phyloP scores from a whole-genome alignment of 2,329 filamentous ascomycete species.

The Dryadomyces quercus-mongolicae region DNA sequence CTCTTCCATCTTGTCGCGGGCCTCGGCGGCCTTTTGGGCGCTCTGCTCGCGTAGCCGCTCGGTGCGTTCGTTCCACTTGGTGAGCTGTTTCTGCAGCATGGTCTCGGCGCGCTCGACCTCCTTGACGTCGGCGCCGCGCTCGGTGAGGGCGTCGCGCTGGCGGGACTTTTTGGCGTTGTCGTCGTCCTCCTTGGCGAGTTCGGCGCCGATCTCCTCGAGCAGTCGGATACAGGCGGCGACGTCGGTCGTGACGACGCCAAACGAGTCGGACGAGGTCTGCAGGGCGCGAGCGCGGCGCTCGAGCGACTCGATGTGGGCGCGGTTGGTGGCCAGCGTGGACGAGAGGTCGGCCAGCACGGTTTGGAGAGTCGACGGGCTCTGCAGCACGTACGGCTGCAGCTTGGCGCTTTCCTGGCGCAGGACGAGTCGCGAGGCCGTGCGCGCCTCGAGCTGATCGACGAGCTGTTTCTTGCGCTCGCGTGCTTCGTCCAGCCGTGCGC shows the following conservation, averaged over 20 bases:
- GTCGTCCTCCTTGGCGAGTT: conserved; percentile 83
- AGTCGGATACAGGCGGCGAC: conserved; percentile 81
- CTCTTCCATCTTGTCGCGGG: conserved; percentile 84
- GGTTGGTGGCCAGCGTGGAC: conserved; percentile 65
- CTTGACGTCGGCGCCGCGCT: conserved; percentile 77
- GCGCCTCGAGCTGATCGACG: conserved; percentile 59
- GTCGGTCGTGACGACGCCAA: conserved; percentile 70
- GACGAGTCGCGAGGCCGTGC: conserved; percentile 55
- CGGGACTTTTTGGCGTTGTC: conserved; percentile 68
- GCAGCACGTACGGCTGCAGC: conserved; percentile 79
- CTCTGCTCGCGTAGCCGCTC: conserved; percentile 73
- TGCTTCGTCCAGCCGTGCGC: conserved; percentile 68
- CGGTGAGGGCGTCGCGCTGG: conserved; percentile 77
- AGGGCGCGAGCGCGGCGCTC: conserved; percentile 81
- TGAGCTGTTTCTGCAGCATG: conserved; percentile 70
- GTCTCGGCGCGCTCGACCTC: conserved; percentile 85
- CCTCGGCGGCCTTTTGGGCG: conserved; percentile 66
- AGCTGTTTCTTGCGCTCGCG: conserved; percentile 70
- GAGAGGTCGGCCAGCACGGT: conserved; percentile 70
- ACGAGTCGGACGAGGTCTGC: conserved; percentile 85
- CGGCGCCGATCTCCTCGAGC: conserved; percentile 74
- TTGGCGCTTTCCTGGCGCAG: conserved; percentile 79
- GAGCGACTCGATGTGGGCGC: conserved; percentile 72
- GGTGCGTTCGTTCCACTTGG: conserved; percentile 77
- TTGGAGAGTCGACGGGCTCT: conserved; percentile 76